Base-by-base conservation (phyloP, 352 stramenopile genomes). In the Elongisporangium undulatum region DNA sequence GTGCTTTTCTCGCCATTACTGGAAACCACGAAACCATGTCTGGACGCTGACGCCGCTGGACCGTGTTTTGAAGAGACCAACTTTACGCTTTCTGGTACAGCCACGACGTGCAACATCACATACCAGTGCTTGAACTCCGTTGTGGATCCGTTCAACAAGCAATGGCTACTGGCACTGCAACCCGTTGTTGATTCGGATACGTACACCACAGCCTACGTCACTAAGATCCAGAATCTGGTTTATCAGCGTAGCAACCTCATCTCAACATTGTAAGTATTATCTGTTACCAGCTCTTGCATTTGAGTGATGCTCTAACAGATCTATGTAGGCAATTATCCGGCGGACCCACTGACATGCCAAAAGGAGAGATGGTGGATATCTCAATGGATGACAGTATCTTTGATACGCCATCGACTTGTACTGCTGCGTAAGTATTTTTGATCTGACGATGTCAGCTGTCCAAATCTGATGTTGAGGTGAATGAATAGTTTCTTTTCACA, bases 121-220 rank as follows among this genome's bases (percentile, higher is more conserved):
- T 88, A 82, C 38, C 75, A 89, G 61, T 89, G 79, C 22, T 57
- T 89, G 21, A 68, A 81, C 53, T 68, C 61, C 45, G 53, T 86
- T 34, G 53, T 86, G 17, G 70, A 60, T 54, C 59, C 68, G 48
- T 66, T 62, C 9, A 68, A 72, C 16, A 48, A 53, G 15, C 67
- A 76, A 59, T 83, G 67, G 65, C 53, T 86, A 2, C 49, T 85
- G 49, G 61, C 59, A 10, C 60, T 76, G 12, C 59, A 67, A 10
- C 56, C 63, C 17, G 77, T 71, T 26, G 57, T 49, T 12, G 39
- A 64, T 7, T 63, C 59, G 1, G 54, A 62, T 41, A 55, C 56
- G 20, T 62, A 71, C 65, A 82, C 76, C 9, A 74, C 67, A 55
- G 74, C 72, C 6, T 66, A 67, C n/a, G 76, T 86, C 8, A 89